phyloP scores from a whole-genome alignment of 192 early-diverging fungal genomes.

The Backusella mclennaniae region DNA sequence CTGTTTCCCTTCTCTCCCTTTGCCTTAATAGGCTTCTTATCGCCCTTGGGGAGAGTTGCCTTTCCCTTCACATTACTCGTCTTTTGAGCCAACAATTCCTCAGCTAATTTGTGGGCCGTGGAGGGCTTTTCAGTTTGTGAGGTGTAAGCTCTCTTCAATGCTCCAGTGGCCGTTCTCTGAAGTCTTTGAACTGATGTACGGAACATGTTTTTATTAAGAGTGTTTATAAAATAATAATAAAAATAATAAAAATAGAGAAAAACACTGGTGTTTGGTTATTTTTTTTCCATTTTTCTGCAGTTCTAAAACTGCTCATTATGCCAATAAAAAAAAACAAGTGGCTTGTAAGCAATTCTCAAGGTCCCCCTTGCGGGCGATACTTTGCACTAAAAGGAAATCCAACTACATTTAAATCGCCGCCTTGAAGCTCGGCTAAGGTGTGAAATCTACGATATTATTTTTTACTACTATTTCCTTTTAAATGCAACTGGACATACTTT shows the following conservation, averaged over 20 bases:
- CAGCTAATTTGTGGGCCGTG: constrained; percentile 36
- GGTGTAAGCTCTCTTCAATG: constrained; percentile 9
- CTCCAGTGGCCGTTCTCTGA: background rate
- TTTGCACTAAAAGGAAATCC: background rate
- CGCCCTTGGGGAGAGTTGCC: constrained; percentile 47
- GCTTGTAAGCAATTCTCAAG: background rate
- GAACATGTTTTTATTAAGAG: constrained; percentile 9
- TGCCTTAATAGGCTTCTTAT: constrained; percentile 50
- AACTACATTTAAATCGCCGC: background rate
- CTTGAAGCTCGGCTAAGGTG: background rate
- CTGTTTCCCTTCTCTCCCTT: constrained; percentile 39
- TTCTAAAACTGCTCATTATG: background rate
- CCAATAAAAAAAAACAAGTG: background rate
- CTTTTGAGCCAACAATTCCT: constrained; percentile 44
- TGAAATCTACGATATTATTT: background rate
- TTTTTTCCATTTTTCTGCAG: constrained; percentile 5
- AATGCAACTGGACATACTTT: constrained; percentile 16
- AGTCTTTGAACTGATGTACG: background rate
- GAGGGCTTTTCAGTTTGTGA: constrained; percentile 13
- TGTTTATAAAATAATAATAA: background rate
- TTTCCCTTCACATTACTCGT: constrained; percentile 35
- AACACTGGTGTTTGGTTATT: background rate
- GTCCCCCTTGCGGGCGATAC: background rate
- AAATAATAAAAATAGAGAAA: background rate
- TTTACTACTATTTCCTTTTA: constrained; percentile 14